phyloP scores from a whole-genome alignment of 371 early-diverging fungal species.

The Syncephalastrum monosporum region DNA sequence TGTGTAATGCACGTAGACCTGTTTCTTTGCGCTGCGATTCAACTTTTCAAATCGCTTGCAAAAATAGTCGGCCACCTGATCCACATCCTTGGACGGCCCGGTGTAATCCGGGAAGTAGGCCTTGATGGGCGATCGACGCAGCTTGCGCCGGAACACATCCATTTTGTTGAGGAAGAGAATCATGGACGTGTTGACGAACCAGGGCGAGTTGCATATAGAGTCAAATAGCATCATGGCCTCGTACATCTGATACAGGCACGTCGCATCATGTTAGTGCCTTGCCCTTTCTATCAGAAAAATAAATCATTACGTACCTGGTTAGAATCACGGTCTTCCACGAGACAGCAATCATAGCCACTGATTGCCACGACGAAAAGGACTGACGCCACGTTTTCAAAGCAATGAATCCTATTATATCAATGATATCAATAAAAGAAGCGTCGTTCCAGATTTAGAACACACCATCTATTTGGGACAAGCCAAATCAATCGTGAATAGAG shows the following conservation, averaged over 20 bases:
- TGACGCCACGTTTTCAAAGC: constrained; percentile 93
- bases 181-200: constrained; percentile 91
- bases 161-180: constrained; percentile 96
- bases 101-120: constrained; percentile 89
- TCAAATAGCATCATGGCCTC: constrained; percentile 94
- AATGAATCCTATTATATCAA: constrained; percentile 66
- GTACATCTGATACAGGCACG: constrained; percentile 64
- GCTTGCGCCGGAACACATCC: constrained; percentile 89
- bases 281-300: constrained; percentile 5
- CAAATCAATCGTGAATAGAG: neutral
- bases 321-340: constrained; percentile 91
- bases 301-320: constrained; percentile 27
- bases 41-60: constrained; percentile 31
- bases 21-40: constrained; percentile 46
- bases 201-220: constrained; percentile 92
- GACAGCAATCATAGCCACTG: constrained; percentile 91
- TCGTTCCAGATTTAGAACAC: no score
- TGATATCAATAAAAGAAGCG: neutral
- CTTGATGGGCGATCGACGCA: constrained; percentile 70
- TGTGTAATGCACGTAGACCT: constrained; percentile 58
- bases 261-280: neutral
- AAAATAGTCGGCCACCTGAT: constrained; percentile 31
- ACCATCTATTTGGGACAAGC: no score
- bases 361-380: constrained; percentile 92
- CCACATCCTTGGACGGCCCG: constrained; percentile 18